Percentiles rank a stretch among this genome's conserved stretches.
These are phyloP conservation scores for Cyclotella kingstonii DNA, from an alignment of 108 stramenopile species.

Conservation along the genomic window DNA sequence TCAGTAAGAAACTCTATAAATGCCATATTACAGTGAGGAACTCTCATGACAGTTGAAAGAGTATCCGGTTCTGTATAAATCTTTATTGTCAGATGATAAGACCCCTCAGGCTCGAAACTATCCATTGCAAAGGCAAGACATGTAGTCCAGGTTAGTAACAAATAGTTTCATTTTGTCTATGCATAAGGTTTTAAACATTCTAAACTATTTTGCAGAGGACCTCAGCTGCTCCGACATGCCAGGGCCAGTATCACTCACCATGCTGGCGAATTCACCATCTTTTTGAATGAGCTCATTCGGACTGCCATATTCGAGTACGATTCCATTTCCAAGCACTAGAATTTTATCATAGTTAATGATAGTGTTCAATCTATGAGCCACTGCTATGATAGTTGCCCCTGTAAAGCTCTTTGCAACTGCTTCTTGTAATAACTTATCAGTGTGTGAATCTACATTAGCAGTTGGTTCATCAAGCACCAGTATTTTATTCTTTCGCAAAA, in stretches of 20 bases:
- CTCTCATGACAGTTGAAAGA: too few species aligned
- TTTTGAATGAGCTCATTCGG: conserved; percentile 68
- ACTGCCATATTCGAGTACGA: conserved; percentile 83
- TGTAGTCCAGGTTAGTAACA: too few species aligned
- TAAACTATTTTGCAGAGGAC: conserved; percentile 21
- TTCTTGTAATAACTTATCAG: conserved; percentile 85
- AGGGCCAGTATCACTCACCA: conserved; percentile 57
- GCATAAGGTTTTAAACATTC: too few species aligned
- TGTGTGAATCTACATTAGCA: conserved; percentile 83
- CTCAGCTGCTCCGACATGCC: conserved; percentile 42
- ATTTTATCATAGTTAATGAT: conserved; percentile 90
- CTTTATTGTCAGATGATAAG: too few species aligned
- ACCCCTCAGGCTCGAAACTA: too few species aligned
- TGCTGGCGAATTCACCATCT: conserved; percentile 38
- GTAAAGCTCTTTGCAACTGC: conserved; percentile 65
- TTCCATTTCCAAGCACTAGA: conserved; percentile 86
- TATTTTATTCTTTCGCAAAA: conserved; percentile 76
- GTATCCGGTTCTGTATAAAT: too few species aligned
- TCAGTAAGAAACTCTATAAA: too few species aligned
- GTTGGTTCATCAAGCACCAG: conserved; percentile 92
- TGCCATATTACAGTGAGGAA: too few species aligned
- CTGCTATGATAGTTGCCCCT: conserved; percentile 84
- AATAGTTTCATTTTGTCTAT: too few species aligned
- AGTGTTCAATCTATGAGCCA: conserved; percentile 95
- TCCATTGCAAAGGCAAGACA: too few species aligned